Conservation (phyloP, 345 rosid genomes). For the Dipteronia dyeriana region DNA sequence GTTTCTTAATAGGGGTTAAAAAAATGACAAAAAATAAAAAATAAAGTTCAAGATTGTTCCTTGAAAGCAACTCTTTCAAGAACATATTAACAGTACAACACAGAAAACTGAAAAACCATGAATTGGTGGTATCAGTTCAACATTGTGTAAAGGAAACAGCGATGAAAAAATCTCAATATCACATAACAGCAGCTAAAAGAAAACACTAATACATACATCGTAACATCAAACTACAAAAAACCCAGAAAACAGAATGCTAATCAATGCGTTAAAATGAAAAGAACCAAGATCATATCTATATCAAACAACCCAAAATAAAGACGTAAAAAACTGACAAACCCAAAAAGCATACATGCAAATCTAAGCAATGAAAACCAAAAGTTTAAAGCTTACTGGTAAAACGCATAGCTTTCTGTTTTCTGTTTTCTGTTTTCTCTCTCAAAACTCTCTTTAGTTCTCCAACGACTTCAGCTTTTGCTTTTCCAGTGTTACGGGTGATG, state of each 20-base stretch:
- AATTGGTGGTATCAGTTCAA: no score
- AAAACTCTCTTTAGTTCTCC: background rate
- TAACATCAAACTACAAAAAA: background rate
- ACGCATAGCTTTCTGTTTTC: conserved; percentile 14
- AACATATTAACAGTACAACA: background rate
- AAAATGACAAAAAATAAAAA: no score
- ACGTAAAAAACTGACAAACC: background rate
- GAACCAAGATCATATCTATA: background rate
- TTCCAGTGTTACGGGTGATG: background rate
- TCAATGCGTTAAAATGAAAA: no score
- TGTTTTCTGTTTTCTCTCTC: background rate
- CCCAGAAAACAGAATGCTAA: background rate
- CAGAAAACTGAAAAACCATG: no score
- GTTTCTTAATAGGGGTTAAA: background rate
- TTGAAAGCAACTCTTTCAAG: background rate
- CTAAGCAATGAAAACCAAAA: background rate
- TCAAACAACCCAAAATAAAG: background rate
- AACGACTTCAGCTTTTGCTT: background rate
- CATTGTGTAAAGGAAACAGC: background rate
- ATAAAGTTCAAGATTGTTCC: background rate
- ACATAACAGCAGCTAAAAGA: background rate
- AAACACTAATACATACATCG: no score
- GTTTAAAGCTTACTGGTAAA: conserved; percentile 3
- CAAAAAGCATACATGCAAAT: background rate
- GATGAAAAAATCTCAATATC: background rate